These are phyloP conservation scores for Penicillium palitans DNA, from an alignment of 2,329 filamentous ascomycete species.

Conservation along the genomic window DNA sequence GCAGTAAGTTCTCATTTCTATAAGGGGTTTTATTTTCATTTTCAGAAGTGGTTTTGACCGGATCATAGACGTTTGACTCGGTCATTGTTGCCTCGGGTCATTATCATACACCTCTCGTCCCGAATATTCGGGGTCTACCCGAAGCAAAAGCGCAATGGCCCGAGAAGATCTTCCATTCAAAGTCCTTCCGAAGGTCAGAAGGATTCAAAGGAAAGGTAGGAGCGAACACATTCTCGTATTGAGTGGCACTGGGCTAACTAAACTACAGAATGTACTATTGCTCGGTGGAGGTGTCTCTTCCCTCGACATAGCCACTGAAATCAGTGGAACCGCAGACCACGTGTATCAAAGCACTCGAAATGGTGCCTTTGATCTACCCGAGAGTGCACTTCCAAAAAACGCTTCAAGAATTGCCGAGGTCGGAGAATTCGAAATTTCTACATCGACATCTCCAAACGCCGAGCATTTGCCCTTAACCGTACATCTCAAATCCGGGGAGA, in stretches of 20 bases:
- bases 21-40: neutral
- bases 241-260: neutral
- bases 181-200: slow-evolving; percentile 50
- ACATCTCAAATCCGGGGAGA: slow-evolving; percentile 54
- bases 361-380: slow-evolving; percentile 61
- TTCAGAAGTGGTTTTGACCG: neutral
- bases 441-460: neutral
- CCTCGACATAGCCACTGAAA: slow-evolving; percentile 55
- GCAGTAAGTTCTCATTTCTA: neutral
- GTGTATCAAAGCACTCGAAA: slow-evolving; percentile 60
- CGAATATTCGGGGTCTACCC: slow-evolving; percentile 50
- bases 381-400: slow-evolving; percentile 55
- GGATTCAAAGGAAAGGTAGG: slow-evolving; percentile 56
- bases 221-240: neutral
- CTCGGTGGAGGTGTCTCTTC: slow-evolving; percentile 59
- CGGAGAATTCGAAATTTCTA: slow-evolving; percentile 43
- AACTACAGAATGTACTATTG: slow-evolving; percentile 53
- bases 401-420: slow-evolving; percentile 56
- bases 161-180: slow-evolving; percentile 52
- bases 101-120: slow-evolving; percentile 54
- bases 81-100: slow-evolving; percentile 57
- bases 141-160: slow-evolving; percentile 51
- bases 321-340: slow-evolving; percentile 46
- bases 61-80: slow-evolving; percentile 46
- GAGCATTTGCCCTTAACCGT: slow-evolving; percentile 53